A percentile compares a stretch with the other conserved stretches of the same genome.
phyloP scores from a whole-genome alignment of 2,329 filamentous ascomycete genomes.

The Orbilia quercus region DNA sequence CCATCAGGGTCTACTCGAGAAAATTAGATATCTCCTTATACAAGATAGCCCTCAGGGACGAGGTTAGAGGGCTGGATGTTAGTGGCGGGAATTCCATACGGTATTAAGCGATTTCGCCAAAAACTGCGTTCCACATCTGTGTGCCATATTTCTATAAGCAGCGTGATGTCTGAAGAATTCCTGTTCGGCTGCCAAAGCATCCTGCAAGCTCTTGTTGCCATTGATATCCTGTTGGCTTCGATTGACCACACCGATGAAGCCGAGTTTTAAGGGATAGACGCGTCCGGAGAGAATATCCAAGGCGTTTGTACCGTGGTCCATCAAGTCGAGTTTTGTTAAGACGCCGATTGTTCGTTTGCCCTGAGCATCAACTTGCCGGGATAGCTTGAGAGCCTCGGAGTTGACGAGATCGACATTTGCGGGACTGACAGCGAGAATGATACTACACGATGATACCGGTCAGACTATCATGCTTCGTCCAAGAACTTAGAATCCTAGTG shows the following conservation, averaged over 20 bases:
- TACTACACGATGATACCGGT: slow-evolving; percentile 68
- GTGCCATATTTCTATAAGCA: slow-evolving; percentile 95
- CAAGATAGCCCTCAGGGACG: slow-evolving; percentile 16
- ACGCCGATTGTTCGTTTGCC: slow-evolving; percentile 96
- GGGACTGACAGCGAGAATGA: slow-evolving; percentile 93
- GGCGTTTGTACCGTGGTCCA: slow-evolving; percentile 98
- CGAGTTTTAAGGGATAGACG: slow-evolving; percentile 95
- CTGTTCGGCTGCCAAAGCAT: slow-evolving; percentile 86
- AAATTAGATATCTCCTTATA: slow-evolving; percentile 36
- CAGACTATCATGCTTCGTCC: slow-evolving; percentile 10
- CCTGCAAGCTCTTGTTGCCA: slow-evolving; percentile 90
- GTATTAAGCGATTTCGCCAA: slow-evolving; percentile 93
- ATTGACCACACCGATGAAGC: slow-evolving; percentile 98
- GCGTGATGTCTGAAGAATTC: slow-evolving; percentile 98
- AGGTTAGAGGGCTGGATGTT: neutral
- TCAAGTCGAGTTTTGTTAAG: slow-evolving; percentile 94
- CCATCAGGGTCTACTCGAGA: slow-evolving; percentile 77
- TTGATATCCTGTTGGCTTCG: slow-evolving; percentile 98
- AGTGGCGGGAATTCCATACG: slow-evolving; percentile 57
- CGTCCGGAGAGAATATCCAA: slow-evolving; percentile 96
- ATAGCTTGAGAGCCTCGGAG: slow-evolving; percentile 95
- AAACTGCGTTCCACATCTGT: slow-evolving; percentile 90
- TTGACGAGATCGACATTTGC: slow-evolving; percentile 99
- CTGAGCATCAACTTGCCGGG: slow-evolving; percentile 93
- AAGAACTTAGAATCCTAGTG: neutral